Evolutionary conservation across 129 eudicot genomes (phyloP).

Genomic region (Lactuca saligna): DNA sequence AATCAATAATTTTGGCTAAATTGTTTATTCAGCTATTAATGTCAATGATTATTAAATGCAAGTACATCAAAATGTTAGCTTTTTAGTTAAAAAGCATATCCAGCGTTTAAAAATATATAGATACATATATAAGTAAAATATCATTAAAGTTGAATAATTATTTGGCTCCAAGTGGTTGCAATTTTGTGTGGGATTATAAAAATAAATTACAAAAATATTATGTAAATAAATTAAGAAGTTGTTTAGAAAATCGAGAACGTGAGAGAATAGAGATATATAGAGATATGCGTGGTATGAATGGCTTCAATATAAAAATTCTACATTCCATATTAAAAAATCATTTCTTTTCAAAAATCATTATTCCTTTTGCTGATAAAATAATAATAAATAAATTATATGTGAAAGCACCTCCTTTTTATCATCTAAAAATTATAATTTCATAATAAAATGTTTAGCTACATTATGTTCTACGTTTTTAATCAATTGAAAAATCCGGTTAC

Average conservation of each 20-base stretch:
- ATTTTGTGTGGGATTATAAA: not conserved
- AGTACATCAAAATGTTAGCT: not conserved
- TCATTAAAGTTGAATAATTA: not conserved
- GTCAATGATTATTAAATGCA: not conserved
- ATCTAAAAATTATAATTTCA: not conserved
- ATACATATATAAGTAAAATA: too few species aligned
- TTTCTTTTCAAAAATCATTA: not conserved
- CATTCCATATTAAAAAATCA: not conserved
- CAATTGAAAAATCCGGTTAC: not conserved
- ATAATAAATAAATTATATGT: not conserved
- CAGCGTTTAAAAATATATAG: not conserved
- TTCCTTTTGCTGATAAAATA: not conserved
- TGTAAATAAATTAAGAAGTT: not conserved
- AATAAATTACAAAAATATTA: not conserved
- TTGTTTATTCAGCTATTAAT: too few species aligned
- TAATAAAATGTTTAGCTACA: not conserved
- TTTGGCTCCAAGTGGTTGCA: not conserved
- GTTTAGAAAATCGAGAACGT: slow-evolving; percentile 7
- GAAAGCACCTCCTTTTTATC: not conserved
- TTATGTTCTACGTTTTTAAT: not conserved
- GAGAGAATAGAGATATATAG: not conserved
- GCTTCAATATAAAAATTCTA: too few species aligned
- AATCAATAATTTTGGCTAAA: too few species aligned
- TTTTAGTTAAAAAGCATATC: not conserved
- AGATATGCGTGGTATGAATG: not conserved